Evolutionary conservation across 2,329 filamentous ascomycete genomes (phyloP).

Genomic region (Paracoccidioides lutzii): DNA sequence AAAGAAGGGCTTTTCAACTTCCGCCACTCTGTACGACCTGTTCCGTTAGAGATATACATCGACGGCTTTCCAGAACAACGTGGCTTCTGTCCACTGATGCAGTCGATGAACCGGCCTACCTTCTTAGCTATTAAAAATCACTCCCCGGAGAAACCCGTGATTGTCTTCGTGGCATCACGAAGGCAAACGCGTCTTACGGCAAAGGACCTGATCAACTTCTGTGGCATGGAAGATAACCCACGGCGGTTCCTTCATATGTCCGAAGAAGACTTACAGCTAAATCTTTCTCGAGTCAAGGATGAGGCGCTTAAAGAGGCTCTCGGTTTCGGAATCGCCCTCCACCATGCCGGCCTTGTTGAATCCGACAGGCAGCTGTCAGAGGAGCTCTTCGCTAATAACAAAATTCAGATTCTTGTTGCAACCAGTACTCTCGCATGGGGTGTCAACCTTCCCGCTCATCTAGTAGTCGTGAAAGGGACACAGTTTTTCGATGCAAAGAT

Average conservation of each 20-base stretch:
- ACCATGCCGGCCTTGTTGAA: conserved; percentile 93
- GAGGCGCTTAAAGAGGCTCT: conserved; percentile 86
- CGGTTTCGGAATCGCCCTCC: conserved; percentile 90
- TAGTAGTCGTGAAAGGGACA: conserved; percentile 95
- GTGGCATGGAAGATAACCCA: conserved; percentile 96
- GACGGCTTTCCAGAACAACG: conserved; percentile 92
- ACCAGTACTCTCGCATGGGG: conserved; percentile 97
- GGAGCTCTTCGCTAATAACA: conserved; percentile 92
- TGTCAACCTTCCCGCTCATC: conserved; percentile 89
- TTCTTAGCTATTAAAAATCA: conserved; percentile 95
- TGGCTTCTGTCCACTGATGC: conserved; percentile 95
- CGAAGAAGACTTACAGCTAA: conserved; percentile 81
- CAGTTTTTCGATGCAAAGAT: conserved; percentile 98
- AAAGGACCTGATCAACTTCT: conserved; percentile 92
- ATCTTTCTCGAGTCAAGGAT: conserved; percentile 83
- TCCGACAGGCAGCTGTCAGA: conserved; percentile 83
- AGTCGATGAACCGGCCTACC: conserved; percentile 95
- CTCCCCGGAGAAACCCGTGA: conserved; percentile 91
- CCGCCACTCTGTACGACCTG: conserved; percentile 87
- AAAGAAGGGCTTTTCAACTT: conserved; percentile 97
- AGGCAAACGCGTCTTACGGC: conserved; percentile 89
- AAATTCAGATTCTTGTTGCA: conserved; percentile 91
- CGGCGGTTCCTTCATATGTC: conserved; percentile 86
- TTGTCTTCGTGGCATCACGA: conserved; percentile 93
- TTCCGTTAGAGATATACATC: conserved; percentile 91